Base-by-base conservation (phyloP, 2,329 filamentous ascomycete species). In the Diaporthe citrichinensis region DNA sequence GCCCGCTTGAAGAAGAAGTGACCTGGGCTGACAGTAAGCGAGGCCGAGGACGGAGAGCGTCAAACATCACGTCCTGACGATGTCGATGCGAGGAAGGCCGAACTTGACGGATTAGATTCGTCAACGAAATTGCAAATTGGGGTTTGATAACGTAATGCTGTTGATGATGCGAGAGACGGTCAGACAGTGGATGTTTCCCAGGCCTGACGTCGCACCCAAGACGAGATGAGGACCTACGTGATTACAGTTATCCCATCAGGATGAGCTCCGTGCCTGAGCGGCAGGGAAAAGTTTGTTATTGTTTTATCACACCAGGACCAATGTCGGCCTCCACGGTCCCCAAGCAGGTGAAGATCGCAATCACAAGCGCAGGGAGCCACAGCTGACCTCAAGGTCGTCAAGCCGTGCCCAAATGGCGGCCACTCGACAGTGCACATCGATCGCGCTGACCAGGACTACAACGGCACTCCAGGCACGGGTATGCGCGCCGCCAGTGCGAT, bases 341-440 rank as follows among this genome's bases (percentile, higher is more conserved):
- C 28, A 25, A 36, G 68, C 39, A 74, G 51, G 81, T 81, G 84
- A 86, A 81, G 82, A 85, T 81, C 81, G 85, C 85, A 76, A 86
- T 80, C 80, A 86, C 82, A 71, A 81, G 81, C 76, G 84, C 75
- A 79, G 83, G 81, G 81, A 80, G 80, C 83, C 78, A 81, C 78
- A 34, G 81, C 83, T 68, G 81, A 81, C 61, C 76, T 78, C 51
- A 79, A 78, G 31, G 76, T 81, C 28, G 82, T 84, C 61, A 81
- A 82, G 76, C 73, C 81, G 10, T 82, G 80, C 72, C 79, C 82
- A 10, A 76, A 82, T 10, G 79, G 80, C 61, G 83, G 81, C 58
- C 81, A 84, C 76, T 49, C 78, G 20, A 84, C 80, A 4, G 80
- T 84, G 2, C 81, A 84, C 74, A 80, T 85, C 53, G 80, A 85